Evolutionary conservation across 164 flowering plant species (phyloP).

Genomic region (Aristolochia californica): DNA sequence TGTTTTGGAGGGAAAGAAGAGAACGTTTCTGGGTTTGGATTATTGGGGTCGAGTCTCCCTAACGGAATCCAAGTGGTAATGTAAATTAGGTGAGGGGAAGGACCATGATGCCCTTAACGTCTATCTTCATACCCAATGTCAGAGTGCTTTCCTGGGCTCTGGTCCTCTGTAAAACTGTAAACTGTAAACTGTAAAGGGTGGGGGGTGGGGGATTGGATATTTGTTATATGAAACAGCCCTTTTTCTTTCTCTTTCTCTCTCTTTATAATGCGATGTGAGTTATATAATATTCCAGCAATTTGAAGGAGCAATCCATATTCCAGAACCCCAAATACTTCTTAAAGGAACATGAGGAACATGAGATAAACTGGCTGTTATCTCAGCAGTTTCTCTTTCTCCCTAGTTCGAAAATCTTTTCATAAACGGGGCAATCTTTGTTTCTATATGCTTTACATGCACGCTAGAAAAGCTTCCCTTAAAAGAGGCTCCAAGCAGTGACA

Average conservation of each 20-base stretch:
- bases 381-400: too few relatives aligned
- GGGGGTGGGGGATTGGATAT: background rate
- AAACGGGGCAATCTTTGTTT: background rate
- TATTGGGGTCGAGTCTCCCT: conserved; percentile 64
- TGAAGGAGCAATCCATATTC: too few relatives aligned
- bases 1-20: conserved; percentile 37
- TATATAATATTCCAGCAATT: too few relatives aligned
- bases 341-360: too few relatives aligned
- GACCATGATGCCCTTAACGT: too few relatives aligned
- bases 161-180: too few relatives aligned
- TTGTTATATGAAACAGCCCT: conserved; percentile 1
- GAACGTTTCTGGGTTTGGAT: conserved; percentile 30
- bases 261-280: too few relatives aligned
- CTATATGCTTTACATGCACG: background rate
- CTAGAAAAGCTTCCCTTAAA: conserved; percentile 4
- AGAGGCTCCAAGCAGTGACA: background rate
- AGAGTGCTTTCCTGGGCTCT: too few relatives aligned
- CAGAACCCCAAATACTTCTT: too few relatives aligned
- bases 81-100: background rate
- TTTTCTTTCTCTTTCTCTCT: background rate
- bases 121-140: too few relatives aligned
- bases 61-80: conserved; percentile 33
- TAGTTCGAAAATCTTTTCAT: background rate
- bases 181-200: too few relatives aligned
- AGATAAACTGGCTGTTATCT: too few relatives aligned